Conservation (phyloP, 305 asterid species). For the Lippia alba region DNA sequence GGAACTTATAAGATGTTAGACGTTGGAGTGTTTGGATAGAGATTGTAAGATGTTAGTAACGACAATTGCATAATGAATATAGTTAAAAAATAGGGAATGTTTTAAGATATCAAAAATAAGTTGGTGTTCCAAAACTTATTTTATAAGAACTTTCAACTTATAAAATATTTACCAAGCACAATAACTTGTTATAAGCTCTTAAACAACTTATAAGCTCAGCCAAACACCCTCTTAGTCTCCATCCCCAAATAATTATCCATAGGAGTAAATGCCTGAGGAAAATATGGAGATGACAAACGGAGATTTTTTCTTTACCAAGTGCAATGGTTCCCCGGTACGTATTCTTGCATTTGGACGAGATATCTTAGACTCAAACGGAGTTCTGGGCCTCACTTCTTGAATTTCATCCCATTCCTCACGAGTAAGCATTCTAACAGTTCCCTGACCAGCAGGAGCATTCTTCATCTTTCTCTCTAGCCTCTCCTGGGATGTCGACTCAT, state of each 20-base stretch:
- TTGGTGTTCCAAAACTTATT: too few relatives aligned
- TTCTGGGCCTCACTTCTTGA: slow-evolving; percentile 79
- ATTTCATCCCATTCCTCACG: slow-evolving; percentile 93
- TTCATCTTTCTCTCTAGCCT: slow-evolving; percentile 71
- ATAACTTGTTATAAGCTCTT: too few relatives aligned
- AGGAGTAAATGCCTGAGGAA: not conserved
- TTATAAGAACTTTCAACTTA: too few relatives aligned
- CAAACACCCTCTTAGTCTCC: not conserved
- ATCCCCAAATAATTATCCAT: not conserved
- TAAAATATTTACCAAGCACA: too few relatives aligned
- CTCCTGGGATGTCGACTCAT: slow-evolving; percentile 81
- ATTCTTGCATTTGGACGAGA: slow-evolving; percentile 89
- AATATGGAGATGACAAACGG: not conserved
- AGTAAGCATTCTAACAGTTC: slow-evolving; percentile 86
- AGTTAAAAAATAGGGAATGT: too few relatives aligned
- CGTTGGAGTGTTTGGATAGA: too few relatives aligned
- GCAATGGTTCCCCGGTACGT: slow-evolving; percentile 76
- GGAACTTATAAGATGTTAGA: too few relatives aligned
- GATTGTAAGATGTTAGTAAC: too few relatives aligned
- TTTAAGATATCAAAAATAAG: too few relatives aligned
- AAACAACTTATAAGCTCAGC: too few relatives aligned
- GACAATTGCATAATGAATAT: too few relatives aligned
- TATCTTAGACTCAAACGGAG: slow-evolving; percentile 86
- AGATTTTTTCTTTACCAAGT: slow-evolving; percentile 50
- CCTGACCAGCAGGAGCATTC: slow-evolving; percentile 91